Evolutionary conservation across 106 monocot species (phyloP).

Genomic region (Phalaenopsis aphrodite): DNA sequence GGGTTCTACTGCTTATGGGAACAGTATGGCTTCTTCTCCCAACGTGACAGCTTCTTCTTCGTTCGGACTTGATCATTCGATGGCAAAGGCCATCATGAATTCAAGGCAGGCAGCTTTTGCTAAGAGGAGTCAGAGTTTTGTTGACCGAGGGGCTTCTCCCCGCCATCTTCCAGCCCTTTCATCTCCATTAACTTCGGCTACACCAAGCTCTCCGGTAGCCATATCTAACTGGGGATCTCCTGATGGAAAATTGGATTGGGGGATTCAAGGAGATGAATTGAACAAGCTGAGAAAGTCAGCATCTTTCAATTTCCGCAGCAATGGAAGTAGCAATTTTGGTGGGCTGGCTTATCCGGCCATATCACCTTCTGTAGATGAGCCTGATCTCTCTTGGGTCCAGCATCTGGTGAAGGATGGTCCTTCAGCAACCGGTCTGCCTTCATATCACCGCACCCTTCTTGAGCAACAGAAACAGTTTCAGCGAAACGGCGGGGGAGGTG

Average conservation of each 20-base stretch:
- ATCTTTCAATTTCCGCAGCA: slow-evolving; percentile 35
- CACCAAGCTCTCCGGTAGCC: background rate
- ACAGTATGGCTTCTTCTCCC: slow-evolving; percentile 16
- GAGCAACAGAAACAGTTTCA: slow-evolving; percentile 7
- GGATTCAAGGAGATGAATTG: slow-evolving; percentile 54
- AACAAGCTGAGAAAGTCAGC: slow-evolving; percentile 50
- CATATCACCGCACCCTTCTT: background rate
- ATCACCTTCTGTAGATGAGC: slow-evolving; percentile 12
- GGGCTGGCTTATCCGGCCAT: background rate
- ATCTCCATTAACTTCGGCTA: background rate
- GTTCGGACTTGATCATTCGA: slow-evolving; percentile 34
- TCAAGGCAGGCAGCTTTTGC: slow-evolving; percentile 38
- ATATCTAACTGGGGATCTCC: slow-evolving; percentile 32
- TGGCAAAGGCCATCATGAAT: slow-evolving; percentile 43
- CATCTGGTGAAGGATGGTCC: slow-evolving; percentile 49
- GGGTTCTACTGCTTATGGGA: slow-evolving; percentile 6
- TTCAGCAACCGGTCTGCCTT: background rate
- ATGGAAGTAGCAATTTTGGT: background rate
- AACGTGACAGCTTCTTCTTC: slow-evolving; percentile 13
- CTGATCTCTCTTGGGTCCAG: slow-evolving; percentile 49
- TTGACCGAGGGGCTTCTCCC: slow-evolving; percentile 27
- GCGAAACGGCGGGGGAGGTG: background rate
- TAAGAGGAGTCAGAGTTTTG: slow-evolving; percentile 60
- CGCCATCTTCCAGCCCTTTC: slow-evolving; percentile 11
- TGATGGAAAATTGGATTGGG: slow-evolving; percentile 50